Evolutionary conservation across 192 early-diverging fungal genomes (phyloP).

Genomic region (Backusella mclennaniae): DNA sequence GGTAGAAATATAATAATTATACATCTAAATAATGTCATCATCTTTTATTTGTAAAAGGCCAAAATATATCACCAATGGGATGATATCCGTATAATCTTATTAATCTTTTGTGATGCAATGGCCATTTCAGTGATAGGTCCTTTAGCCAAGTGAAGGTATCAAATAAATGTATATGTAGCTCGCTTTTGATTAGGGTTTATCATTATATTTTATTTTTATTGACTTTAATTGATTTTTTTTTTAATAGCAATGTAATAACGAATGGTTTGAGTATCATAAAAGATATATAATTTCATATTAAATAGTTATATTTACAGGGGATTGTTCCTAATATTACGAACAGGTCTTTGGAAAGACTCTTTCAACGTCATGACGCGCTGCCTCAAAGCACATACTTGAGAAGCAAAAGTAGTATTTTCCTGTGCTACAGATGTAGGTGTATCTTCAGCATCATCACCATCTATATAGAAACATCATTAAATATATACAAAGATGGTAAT

Average conservation of each 20-base stretch:
- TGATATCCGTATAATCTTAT: too few relatives aligned
- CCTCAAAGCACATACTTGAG: slow-evolving; percentile 9
- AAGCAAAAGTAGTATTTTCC: background rate
- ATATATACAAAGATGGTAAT: background rate
- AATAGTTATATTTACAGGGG: background rate
- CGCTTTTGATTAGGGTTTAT: too few relatives aligned
- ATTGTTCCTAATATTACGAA: background rate
- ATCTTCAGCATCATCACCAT: background rate
- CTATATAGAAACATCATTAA: background rate
- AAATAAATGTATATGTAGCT: too few relatives aligned
- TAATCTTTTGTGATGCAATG: background rate
- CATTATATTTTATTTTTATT: background rate
- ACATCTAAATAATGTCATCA: too few relatives aligned
- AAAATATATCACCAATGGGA: too few relatives aligned
- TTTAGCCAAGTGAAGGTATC: too few relatives aligned
- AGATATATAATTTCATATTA: background rate
- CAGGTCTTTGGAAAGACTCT: slow-evolving; percentile 5
- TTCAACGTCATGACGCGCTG: slow-evolving; percentile 4
- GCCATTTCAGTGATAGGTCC: background rate
- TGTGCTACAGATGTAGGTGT: background rate
- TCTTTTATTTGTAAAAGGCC: too few relatives aligned
- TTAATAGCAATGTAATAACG: background rate
- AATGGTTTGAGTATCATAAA: background rate
- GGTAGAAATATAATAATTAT: too few relatives aligned
- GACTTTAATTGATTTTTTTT: background rate